phyloP scores from a whole-genome alignment of 2,329 filamentous ascomycete species.

The Neobulgaria alba region DNA sequence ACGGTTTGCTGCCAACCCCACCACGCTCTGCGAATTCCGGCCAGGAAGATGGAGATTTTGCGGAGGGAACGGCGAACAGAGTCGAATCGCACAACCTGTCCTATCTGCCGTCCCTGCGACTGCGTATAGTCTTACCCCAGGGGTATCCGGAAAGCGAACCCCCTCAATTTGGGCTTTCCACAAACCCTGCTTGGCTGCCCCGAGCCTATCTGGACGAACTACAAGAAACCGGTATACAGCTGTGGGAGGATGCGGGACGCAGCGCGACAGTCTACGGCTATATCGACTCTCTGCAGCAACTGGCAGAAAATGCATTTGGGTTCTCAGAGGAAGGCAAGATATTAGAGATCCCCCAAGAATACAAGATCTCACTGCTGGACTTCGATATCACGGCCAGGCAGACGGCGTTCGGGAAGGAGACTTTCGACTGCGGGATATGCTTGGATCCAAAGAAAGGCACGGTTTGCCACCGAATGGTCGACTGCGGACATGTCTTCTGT shows the following conservation, averaged over 20 bases:
- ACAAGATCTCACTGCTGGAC: conserved; percentile 66
- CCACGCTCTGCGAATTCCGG: conserved; percentile 17
- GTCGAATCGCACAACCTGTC: conserved; percentile 24
- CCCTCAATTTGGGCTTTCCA: conserved; percentile 42
- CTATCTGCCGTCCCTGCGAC: conserved; percentile 48
- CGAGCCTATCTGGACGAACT: conserved; percentile 39
- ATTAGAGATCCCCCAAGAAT: conserved; percentile 44
- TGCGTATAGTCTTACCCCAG: conserved; percentile 46
- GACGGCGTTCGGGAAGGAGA: conserved; percentile 70
- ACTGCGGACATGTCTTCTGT: conserved; percentile 90
- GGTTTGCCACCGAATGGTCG: conserved; percentile 70
- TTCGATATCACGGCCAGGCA: conserved; percentile 69
- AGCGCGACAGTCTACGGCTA: conserved; percentile 53
- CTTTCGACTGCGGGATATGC: conserved; percentile 83
- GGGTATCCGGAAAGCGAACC: conserved; percentile 48
- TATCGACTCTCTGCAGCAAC: conserved; percentile 54
- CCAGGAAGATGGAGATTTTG: conserved; percentile 7
- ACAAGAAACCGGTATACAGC: conserved; percentile 38
- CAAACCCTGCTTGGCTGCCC: conserved; percentile 50
- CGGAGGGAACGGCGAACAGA: conserved; percentile 8
- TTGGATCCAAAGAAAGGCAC: conserved; percentile 87
- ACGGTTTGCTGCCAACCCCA: conserved; percentile 26
- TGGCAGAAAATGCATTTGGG: conserved; percentile 52
- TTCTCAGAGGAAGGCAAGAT: conserved; percentile 40
- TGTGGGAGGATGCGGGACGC: conserved; percentile 56